Evolutionary conservation across 352 stramenopile species (phyloP), one percentile per base, ranked within the genome.

Genomic region (Pythium aquatile): DNA sequence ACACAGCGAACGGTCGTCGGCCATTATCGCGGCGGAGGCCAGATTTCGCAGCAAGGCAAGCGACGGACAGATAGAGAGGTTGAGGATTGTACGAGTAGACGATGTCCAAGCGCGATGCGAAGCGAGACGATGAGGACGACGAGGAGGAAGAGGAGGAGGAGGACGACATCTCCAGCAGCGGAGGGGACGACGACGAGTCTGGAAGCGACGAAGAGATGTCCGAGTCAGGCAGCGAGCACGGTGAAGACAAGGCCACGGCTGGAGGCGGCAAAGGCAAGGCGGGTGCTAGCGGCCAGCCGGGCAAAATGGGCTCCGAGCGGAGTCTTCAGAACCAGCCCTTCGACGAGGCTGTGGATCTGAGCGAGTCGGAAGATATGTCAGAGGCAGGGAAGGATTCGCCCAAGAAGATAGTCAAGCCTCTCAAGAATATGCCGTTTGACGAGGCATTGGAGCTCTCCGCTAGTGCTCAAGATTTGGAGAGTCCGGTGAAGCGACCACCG

Each of bases 291-390:
- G 57, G 58, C 11, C 61, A 67, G 17, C 70, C 44, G 8, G 62
- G 51, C 5, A 81, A 78, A 52, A 40, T 49, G 5, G 70, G 78
- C 40, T 83, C 69, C 33, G 77, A 88, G 64, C 83, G 81, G 4
- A 71, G 64, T 30, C 66, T 93, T 9, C 70, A 72, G 61, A 95
- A 95, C 54, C 86, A 95, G 74, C 86, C 86, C 11, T 95, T 95
- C 46, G 87, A 97, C 53, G 88, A 95, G 60, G 79, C 85, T 11
- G 63, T 97, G n/a, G 87, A 96, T 52, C 70, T 96, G 55, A 96
- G 87, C 56, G 87, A 95, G 66, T 96, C 87, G 10, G 77, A 86
- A 39, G 75, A 75, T 47, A 69, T 80, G 61, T 69, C 58, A 9
- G 70, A 77, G 32, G 49, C 30, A 5, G 72, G 63, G 66, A 63